A percentile compares a stretch with the other conserved stretches of the same genome.
These are phyloP conservation scores for Neofusicoccum ribis DNA, from an alignment of 2,329 filamentous ascomycete genomes.

Conservation along the genomic window DNA sequence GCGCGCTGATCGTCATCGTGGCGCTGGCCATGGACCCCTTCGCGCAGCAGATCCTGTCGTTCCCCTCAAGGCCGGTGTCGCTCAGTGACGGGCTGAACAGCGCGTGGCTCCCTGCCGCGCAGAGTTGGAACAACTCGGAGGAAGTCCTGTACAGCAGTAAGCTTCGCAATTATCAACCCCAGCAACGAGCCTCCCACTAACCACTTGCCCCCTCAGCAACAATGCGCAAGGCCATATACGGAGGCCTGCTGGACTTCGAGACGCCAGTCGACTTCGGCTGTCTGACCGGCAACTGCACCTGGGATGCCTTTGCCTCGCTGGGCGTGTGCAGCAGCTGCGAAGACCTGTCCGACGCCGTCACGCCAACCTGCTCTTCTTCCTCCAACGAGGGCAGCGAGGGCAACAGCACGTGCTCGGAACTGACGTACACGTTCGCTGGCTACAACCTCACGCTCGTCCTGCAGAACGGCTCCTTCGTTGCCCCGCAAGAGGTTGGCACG, in stretches of 20 bases:
- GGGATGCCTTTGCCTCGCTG: slow-evolving; percentile 19
- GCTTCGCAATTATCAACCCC: not conserved
- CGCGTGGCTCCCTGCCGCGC: slow-evolving; percentile 1
- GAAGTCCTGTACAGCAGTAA: not conserved
- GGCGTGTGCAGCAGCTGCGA: slow-evolving; percentile 19
- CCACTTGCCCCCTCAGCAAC: not conserved
- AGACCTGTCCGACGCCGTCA: not conserved
- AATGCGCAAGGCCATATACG: slow-evolving; percentile 18
- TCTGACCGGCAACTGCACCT: slow-evolving; percentile 20
- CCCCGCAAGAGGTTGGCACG: not conserved
- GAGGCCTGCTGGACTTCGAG: slow-evolving; percentile 13
- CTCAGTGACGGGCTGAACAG: not conserved
- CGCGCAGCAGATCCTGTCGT: slow-evolving; percentile 21
- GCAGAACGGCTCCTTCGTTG: not conserved
- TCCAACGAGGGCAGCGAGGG: not conserved
- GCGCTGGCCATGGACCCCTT: slow-evolving; percentile 21
- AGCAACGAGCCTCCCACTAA: not conserved
- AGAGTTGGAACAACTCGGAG: not conserved
- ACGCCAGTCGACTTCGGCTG: slow-evolving; percentile 14
- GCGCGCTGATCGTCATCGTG: slow-evolving; percentile 18
- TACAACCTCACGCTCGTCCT: slow-evolving; percentile 7
- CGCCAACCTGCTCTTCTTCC: not conserved
- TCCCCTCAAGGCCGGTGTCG: slow-evolving; percentile 11
- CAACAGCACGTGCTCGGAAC: not conserved
- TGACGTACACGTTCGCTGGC: slow-evolving; percentile 1